Evolutionary conservation across 306 rosid genomes (phyloP), one percentile per base, ranked within the genome.

Genomic region (Trifolium subterraneum): DNA sequence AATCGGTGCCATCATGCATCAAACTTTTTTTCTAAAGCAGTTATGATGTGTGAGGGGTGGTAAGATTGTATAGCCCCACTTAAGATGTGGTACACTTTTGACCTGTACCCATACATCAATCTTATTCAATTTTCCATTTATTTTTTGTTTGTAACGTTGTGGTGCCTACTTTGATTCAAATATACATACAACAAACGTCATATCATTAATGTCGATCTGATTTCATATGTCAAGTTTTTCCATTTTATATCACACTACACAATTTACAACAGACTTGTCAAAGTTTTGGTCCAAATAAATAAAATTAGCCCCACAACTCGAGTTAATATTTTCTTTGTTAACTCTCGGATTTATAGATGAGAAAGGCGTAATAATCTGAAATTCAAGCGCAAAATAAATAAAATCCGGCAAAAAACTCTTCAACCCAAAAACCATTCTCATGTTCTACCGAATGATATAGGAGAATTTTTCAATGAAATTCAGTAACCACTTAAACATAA

Each of bases 11-110:
- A 59, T 59, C 18, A 59, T 59, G 5, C 29, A 59, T 59, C 65
- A 31, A 59, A 59, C 65, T 59, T 59, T 59, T 15, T 31, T 59
- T 59, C 65, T 59, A 59, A 59, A 59, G 65, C 4, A 59, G 19
- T 27, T 59, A 59, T 59, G 65, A 29, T 59, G 65, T 22, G 2
- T 27, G 16, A 27, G 65, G 10, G 39, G 38, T 14, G 65, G 39
- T 59, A 59, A 59, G 65, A 59, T 27, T 59, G 65, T 29, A 14
- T 29, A 27, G 65, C 65, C 65, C 65, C 65, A 59, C 65, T 59
- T 29, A 27, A 27, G 65, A 59, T 59, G 65, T 59, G 65, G 65
- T 59, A 29, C 22, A 56, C 65, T 14, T 59, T 59, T 59, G 39
- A 59, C 65, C 18, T 29, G 19, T 7, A 59, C 14, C 10, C 59